These are phyloP conservation scores for Candida dajiaensis DNA, from an alignment of 805 yeast species.

Conservation along the genomic window DNA sequence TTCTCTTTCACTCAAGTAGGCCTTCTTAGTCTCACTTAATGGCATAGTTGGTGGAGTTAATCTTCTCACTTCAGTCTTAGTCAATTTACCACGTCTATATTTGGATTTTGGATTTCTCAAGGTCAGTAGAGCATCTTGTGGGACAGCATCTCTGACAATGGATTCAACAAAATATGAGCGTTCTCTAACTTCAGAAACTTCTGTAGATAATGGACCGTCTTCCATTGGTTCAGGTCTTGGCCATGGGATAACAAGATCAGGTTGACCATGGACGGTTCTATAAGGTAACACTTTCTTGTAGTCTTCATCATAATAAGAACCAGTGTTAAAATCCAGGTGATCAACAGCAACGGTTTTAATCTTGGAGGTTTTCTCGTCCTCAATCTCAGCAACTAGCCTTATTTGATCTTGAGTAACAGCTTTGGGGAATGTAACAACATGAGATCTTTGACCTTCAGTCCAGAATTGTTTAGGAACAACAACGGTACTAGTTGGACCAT, in stretches of 20 bases:
- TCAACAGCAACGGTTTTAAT: conserved; percentile 74
- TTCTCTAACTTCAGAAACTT: conserved; percentile 50
- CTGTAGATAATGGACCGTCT: conserved; percentile 56
- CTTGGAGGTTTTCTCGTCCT: conserved; percentile 54
- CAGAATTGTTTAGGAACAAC: conserved; percentile 70
- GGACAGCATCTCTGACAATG: conserved; percentile 62
- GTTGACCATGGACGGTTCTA: conserved; percentile 68
- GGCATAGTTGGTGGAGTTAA: conserved; percentile 76
- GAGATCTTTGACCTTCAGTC: conserved; percentile 66
- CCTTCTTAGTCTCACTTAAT: conserved; percentile 53
- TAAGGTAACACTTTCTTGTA: conserved; percentile 70
- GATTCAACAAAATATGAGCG: conserved; percentile 72
- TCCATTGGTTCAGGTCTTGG: conserved; percentile 60
- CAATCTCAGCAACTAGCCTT: conserved; percentile 73
- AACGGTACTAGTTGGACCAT: conserved; percentile 55
- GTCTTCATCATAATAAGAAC: conserved; percentile 66
- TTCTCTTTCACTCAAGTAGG: conserved; percentile 50
- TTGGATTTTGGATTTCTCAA: conserved; percentile 75
- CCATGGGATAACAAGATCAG: conserved; percentile 78
- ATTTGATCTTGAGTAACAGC: conserved; percentile 55
- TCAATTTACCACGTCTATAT: conserved; percentile 56
- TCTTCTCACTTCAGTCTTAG: conserved; percentile 55
- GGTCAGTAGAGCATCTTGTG: conserved; percentile 55
- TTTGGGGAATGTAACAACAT: conserved; percentile 64
- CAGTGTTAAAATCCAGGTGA: conserved; percentile 53